Evolutionary conservation across 441 rosid genomes (phyloP), one percentile per base, ranked within the genome.

Genomic region (Euphorbia celastroides): DNA sequence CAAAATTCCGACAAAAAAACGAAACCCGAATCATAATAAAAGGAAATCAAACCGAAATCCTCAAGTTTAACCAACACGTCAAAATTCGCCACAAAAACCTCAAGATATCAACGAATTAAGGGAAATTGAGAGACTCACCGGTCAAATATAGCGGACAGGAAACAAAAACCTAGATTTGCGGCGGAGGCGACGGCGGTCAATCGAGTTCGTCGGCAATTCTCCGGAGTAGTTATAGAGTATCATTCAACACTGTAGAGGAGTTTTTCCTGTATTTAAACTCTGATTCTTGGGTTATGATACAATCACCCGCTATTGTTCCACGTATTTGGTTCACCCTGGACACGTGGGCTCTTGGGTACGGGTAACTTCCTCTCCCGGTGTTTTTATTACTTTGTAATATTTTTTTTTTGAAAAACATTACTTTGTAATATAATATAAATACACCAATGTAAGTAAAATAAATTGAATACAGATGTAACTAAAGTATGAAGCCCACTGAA

Each of bases 161-260:
- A 57, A 68, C 57, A 61, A 70, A 78, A 71, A 81, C 82, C 85
- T 78, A 70, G 74, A 72, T 46, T 68, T 66, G 52, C 12, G 73
- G 66, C 60, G 23, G 58, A n/a, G n/a, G 36, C 11, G 41, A 63
- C 50, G 44, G 44, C 38, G 73, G 81, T 78, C 81, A 73, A 78
- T 65, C 66, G 2, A 19, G 46, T 66, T 59, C 65, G 71, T 30
- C 30, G 27, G 56, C 44, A 22, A 32, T 59, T 68, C 69, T 61
- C 57, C 17, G 9, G 11, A 36, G 13, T 3, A 8, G 14, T 27
- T 50, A 28, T 20, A 5, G 31, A 51, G 68, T 30, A 52, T 20
- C 60, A 34, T n/a, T 52, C 25, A 42, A n/a, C 11, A 42, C 48
- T n/a, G n/a, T n/a, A n/a, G 38, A 4, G 9, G 9, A 34, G 9